Evolutionary conservation across 164 flowering plant species (phyloP).

Genomic region (Sextonia rubra): DNA sequence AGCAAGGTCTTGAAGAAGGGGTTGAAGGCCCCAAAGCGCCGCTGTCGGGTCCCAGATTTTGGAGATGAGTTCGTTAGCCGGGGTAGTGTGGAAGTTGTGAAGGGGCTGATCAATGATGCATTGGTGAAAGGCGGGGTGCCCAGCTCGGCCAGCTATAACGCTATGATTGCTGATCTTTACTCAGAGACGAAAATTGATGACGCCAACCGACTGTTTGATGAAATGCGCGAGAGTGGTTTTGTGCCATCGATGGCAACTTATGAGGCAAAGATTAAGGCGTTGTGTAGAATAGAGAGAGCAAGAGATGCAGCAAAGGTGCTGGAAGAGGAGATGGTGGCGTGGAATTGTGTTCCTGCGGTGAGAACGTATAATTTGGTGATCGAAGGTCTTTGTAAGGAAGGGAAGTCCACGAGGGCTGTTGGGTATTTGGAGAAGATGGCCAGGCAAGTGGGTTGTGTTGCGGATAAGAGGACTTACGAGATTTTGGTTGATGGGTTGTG

Average conservation of each 20-base stretch:
- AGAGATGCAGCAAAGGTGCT: conserved; percentile 48
- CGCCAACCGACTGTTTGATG: conserved; percentile 43
- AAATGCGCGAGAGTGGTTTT: conserved; percentile 51
- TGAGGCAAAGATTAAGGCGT: conserved; percentile 53
- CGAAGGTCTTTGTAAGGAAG: conserved; percentile 47
- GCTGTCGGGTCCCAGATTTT: conserved; percentile 30
- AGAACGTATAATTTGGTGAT: conserved; percentile 42
- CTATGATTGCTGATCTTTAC: conserved; percentile 56
- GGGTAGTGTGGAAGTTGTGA: conserved; percentile 29
- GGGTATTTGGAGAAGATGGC: conserved; percentile 55
- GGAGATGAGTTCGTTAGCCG: conserved; percentile 13
- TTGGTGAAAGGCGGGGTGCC: conserved; percentile 52
- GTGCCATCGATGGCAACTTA: conserved; percentile 33
- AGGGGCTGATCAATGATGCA: conserved; percentile 46
- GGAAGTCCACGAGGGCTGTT: conserved; percentile 37
- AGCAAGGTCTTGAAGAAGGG: conserved; percentile 70
- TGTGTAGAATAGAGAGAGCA: conserved; percentile 35
- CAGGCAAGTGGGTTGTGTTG: conserved; percentile 50
- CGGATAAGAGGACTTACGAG: conserved; percentile 44
- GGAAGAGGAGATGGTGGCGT: conserved; percentile 46
- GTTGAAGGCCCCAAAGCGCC: conserved; percentile 50
- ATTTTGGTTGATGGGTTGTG: conserved; percentile 56
- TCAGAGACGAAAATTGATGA: conserved; percentile 44
- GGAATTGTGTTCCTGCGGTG: conserved; percentile 43
- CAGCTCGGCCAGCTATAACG: conserved; percentile 44